A percentile compares a stretch with the other conserved stretches of the same genome.
Conservation (phyloP, 306 rosid species). For the Cicer bijugum region DNA sequence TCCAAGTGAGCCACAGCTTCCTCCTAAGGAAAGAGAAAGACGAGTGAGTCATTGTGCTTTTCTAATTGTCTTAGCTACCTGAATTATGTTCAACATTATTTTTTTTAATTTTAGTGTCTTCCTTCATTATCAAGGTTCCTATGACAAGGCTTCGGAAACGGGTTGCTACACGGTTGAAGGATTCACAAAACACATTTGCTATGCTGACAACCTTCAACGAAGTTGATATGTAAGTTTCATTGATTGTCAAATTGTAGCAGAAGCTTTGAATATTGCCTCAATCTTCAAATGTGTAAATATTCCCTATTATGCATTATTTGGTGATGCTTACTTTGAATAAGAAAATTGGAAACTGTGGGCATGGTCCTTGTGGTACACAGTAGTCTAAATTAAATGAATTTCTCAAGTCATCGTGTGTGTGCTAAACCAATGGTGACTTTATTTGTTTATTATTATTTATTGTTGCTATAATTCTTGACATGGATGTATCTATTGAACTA, state of each 20-base stretch:
- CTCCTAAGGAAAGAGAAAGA: conserved; percentile 83
- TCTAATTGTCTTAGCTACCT: conserved; percentile 29
- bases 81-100: conserved; percentile 13
- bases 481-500: conserved; percentile 21
- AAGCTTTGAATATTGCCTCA: conserved; percentile 22
- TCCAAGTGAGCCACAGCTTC: conserved; percentile 82
- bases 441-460: conserved; percentile 23
- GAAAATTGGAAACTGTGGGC: conserved; percentile 8
- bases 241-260: conserved; percentile 6
- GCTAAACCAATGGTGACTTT: conserved; percentile 6
- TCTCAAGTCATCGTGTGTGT: not conserved
- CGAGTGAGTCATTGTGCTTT: conserved; percentile 55
- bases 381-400: conserved; percentile 11
- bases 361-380: not conserved
- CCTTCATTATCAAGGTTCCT: conserved; percentile 63
- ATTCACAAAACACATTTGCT: conserved; percentile 86
- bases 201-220: conserved; percentile 88
- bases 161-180: conserved; percentile 75
- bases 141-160: conserved; percentile 83
- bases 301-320: conserved; percentile 1
- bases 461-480: conserved; percentile 13
- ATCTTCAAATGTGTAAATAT: not conserved
- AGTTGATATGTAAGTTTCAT: conserved; percentile 74
- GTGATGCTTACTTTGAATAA: conserved; percentile 29
- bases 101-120: conserved; percentile 29